Base-by-base conservation (phyloP, 345 rosid genomes). In the Eucalyptus curtisii region DNA sequence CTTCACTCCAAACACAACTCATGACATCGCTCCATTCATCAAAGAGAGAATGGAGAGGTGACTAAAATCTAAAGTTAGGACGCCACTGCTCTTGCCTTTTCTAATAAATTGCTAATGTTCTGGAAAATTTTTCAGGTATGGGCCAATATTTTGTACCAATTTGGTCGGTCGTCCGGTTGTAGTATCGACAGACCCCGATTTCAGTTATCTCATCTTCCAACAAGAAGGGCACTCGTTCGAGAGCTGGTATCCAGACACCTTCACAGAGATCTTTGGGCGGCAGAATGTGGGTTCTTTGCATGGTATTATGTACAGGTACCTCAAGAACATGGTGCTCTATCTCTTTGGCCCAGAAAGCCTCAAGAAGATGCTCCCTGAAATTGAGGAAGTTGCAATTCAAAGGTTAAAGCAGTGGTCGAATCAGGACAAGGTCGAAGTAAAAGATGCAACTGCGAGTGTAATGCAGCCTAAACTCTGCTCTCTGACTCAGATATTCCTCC, bases 241-340 rank as follows among this genome's bases (percentile, higher is more conserved):
- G 93, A 97, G 99, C 91, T 98, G 99, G 98, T 98, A 98, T 89
- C 99, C 99, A 49, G 97, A 96, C 45, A 96, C 99, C 48, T 98
- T 98, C 90, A 97, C 95, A 6, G 94, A 97, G 92, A 96, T 98
- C 91, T 95, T 98, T 90, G 99, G 99, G 88, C 89, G 90, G 85
- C 97, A 95, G 37, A 98, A 97, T 89, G 97, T 96, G 25, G 99
- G 99, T 79, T 96, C 99, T 7, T 90, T 96, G 89, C 99, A 98
- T 89, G 99, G 99, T 37, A 93, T 95, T 90, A 95, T 98, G 96
- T 96, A 96, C 92, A 98, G 94, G 93, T 96, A 96, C 95, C 96
- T 96, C 8, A 96, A 95, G 91, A 94, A 92, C 91, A 95, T 98
- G 98, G 96, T 98, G 93, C 95, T 97, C 71, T 91, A 92, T 91